Conservation (phyloP, 2,329 filamentous ascomycete genomes). For the Aureobasidium leucospermi region DNA sequence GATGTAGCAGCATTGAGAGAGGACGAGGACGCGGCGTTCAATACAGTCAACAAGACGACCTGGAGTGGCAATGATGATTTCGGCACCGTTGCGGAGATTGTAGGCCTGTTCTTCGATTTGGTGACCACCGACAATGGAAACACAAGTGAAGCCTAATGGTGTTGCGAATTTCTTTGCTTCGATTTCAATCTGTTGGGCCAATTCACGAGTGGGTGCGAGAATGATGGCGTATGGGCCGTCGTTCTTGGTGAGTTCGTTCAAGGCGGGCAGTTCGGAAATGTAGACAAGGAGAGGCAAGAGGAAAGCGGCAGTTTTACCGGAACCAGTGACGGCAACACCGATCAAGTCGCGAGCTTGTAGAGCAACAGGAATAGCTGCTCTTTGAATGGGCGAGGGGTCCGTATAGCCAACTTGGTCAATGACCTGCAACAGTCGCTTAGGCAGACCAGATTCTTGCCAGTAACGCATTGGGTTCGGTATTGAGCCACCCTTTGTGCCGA, state of each 20-base stretch:
- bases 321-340: conserved; percentile 94
- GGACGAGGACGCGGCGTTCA: conserved; percentile 80
- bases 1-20: conserved; percentile 94
- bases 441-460: conserved; percentile 80
- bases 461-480: conserved; percentile 95
- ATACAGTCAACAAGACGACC: conserved; percentile 96
- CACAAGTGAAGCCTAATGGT: conserved; percentile 86
- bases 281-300: conserved; percentile 87
- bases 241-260: conserved; percentile 80
- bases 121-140: conserved; percentile 97
- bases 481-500: conserved; percentile 81
- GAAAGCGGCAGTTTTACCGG: conserved; percentile 96
- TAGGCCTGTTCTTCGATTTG: conserved; percentile 89
- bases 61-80: conserved; percentile 97
- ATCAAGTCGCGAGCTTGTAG: conserved; percentile 92
- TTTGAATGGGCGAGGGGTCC: conserved; percentile 85
- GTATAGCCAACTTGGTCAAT: conserved; percentile 80
- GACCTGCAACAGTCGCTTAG: conserved; percentile 69
- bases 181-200: conserved; percentile 94
- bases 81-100: conserved; percentile 81
- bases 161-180: conserved; percentile 89
- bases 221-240: conserved; percentile 98
- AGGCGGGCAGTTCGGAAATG: conserved; percentile 79
- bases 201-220: conserved; percentile 88
- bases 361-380: conserved; percentile 92